phyloP scores from a whole-genome alignment of 2,329 filamentous ascomycete species.

The Metarhizium sp. region DNA sequence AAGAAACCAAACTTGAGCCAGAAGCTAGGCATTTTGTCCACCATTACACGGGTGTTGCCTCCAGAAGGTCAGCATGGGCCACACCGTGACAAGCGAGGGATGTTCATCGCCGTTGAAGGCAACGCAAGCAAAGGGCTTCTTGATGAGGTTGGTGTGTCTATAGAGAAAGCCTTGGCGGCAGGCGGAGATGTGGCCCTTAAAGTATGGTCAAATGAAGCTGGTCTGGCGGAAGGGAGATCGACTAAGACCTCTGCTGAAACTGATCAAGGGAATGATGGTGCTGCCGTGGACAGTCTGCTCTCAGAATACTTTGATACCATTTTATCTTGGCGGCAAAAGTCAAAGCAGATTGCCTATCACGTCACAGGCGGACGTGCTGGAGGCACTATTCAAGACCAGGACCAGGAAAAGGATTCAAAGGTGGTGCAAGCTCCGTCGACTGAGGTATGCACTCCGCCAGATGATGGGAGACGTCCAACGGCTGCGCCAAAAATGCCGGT shows the following conservation, averaged over 20 bases:
- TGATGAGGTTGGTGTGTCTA: constrained; percentile 49
- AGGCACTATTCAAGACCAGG: not conserved
- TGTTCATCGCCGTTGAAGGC: constrained; percentile 78
- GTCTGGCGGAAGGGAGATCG: not conserved
- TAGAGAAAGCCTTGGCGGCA: constrained; percentile 52
- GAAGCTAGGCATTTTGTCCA: constrained; percentile 68
- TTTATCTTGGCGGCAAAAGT: constrained; percentile 60
- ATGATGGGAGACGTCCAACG: constrained; percentile 5
- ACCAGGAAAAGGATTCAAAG: constrained; percentile 3
- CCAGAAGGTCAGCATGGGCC: constrained; percentile 22
- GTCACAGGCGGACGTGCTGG: constrained; percentile 22
- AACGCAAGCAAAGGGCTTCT: constrained; percentile 39
- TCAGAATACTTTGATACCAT: constrained; percentile 58
- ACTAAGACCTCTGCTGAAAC: not conserved
- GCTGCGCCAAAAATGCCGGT: constrained; percentile 45
- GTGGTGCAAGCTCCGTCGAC: not conserved
- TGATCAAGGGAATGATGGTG: not conserved
- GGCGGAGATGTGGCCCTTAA: constrained; percentile 32
- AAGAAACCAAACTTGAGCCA: constrained; percentile 55
- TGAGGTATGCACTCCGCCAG: constrained; percentile 2
- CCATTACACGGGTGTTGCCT: constrained; percentile 62
- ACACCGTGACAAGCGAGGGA: constrained; percentile 49
- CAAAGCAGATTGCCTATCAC: constrained; percentile 55
- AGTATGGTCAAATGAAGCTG: constrained; percentile 28
- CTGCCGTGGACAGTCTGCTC: constrained; percentile 30